Evolutionary conservation across 179 eudicot genomes (phyloP).

Genomic region (Beta corolliflora): DNA sequence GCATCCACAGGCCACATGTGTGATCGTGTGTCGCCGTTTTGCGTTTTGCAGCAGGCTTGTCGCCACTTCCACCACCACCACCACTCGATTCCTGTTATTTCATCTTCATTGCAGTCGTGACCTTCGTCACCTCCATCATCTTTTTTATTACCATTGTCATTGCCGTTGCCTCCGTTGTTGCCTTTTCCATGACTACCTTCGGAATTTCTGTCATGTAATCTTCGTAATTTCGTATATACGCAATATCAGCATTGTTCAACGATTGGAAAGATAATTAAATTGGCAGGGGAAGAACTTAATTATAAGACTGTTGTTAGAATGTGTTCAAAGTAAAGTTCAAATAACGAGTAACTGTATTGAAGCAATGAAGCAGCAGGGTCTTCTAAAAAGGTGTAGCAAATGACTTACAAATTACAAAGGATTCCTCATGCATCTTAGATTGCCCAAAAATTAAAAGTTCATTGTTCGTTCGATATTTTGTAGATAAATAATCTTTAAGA

Average conservation of each 20-base stretch:
- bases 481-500: no score
- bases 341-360: no score
- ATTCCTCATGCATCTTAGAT: no score
- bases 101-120: background rate
- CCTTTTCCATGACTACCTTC: constrained; percentile 5
- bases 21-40: background rate
- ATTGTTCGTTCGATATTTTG: no score
- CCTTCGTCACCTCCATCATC: constrained; percentile 2
- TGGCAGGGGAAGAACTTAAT: no score
- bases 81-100: constrained; percentile 24
- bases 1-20: constrained; percentile 27
- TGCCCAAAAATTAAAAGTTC: no score
- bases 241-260: background rate
- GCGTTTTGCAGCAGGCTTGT: constrained; percentile 3
- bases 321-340: no score
- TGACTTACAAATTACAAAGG: no score
- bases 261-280: no score
- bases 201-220: background rate
- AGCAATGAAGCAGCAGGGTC: no score
- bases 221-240: background rate
- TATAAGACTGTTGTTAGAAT: no score
- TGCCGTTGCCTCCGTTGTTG: background rate
- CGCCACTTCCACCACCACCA: constrained; percentile 36
- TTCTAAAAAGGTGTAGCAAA: no score
- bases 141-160: constrained; percentile 3